Conservation (phyloP, 164 flowering plant species). For the Sextonia rubra region DNA sequence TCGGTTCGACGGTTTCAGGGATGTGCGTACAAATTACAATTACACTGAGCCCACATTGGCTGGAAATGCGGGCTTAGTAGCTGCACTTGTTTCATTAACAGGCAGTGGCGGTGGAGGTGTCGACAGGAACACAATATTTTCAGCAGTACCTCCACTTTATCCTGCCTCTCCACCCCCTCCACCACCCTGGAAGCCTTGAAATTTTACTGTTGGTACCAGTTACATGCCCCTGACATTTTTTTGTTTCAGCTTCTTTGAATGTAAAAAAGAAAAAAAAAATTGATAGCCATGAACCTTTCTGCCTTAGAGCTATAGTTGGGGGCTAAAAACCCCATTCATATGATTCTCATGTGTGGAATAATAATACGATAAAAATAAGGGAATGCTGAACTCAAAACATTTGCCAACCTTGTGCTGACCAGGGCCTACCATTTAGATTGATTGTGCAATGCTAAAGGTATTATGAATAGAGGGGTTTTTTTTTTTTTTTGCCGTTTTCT, state of each 20-base stretch:
- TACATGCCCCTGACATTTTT: not conserved
- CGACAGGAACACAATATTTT: constrained; percentile 55
- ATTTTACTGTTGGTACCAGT: not conserved
- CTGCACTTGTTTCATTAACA: constrained; percentile 71
- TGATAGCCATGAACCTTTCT: too few relatives aligned
- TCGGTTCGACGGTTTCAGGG: constrained; percentile 46
- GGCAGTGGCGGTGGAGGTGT: constrained; percentile 28
- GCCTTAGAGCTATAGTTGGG: not conserved
- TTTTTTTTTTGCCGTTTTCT: too few relatives aligned
- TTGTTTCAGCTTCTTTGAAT: not conserved
- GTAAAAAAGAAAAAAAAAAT: too few relatives aligned
- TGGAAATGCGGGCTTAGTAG: constrained; percentile 83
- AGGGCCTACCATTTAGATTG: too few relatives aligned
- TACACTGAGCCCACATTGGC: constrained; percentile 80
- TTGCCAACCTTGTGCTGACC: too few relatives aligned
- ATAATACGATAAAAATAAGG: too few relatives aligned
- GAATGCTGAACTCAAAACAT: not conserved
- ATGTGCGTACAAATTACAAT: constrained; percentile 46
- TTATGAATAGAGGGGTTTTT: too few relatives aligned
- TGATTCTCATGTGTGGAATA: not conserved
- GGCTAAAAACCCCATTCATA: not conserved
- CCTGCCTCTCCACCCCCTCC: constrained; percentile 60
- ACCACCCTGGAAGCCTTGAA: constrained; percentile 62
- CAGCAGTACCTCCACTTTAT: constrained; percentile 56
- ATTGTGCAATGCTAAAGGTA: too few relatives aligned